phyloP scores from a whole-genome alignment of 2,329 filamentous ascomycete species.

The Colletotrichum somersetense region DNA sequence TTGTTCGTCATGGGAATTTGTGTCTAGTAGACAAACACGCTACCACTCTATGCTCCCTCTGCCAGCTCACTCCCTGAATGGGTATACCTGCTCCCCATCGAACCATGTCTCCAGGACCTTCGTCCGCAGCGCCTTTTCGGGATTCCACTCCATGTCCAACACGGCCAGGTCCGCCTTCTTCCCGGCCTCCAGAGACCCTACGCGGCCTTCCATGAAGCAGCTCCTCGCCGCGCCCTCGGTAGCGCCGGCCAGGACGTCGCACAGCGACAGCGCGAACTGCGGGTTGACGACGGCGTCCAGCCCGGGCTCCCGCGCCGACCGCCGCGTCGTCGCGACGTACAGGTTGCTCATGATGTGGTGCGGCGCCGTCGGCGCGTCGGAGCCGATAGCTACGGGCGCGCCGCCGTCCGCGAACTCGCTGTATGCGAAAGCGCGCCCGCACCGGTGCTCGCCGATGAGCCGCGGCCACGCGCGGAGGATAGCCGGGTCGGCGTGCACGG shows the following conservation, averaged over 20 bases:
- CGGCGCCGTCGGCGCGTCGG: slow-evolving; percentile 71
- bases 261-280: slow-evolving; percentile 66
- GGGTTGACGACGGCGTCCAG: slow-evolving; percentile 61
- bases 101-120: slow-evolving; percentile 67
- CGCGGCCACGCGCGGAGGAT: slow-evolving; percentile 72
- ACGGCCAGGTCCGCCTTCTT: slow-evolving; percentile 69
- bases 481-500: slow-evolving; percentile 71
- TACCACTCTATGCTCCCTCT: background rate
- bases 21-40: background rate
- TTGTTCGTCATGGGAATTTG: background rate
- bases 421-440: slow-evolving; percentile 73
- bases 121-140: slow-evolving; percentile 60
- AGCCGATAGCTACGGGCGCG: slow-evolving; percentile 68
- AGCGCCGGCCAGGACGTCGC: slow-evolving; percentile 65
- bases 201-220: slow-evolving; percentile 66
- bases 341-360: slow-evolving; percentile 67
- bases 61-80: background rate
- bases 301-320: slow-evolving; percentile 58
- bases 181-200: slow-evolving; percentile 66
- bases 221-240: slow-evolving; percentile 69
- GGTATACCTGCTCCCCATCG: slow-evolving; percentile 58
- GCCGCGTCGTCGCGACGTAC: slow-evolving; percentile 70
- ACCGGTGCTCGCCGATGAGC: slow-evolving; percentile 66
- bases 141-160: slow-evolving; percentile 63
- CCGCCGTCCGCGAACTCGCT: slow-evolving; percentile 69